Base-by-base conservation (phyloP, 2,329 filamentous ascomycete species). In the Nemania serpens region DNA sequence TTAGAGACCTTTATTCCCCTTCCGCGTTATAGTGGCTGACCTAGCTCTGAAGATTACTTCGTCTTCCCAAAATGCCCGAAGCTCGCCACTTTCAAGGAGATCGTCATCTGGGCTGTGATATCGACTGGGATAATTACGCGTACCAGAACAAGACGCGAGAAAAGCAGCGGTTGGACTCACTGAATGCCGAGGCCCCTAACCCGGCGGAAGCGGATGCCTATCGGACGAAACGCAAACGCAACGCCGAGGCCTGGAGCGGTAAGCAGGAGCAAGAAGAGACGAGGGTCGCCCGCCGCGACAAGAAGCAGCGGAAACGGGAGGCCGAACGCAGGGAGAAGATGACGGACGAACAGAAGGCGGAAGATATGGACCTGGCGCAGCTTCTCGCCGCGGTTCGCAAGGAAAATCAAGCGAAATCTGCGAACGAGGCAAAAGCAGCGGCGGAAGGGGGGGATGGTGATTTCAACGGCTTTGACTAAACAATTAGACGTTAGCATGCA, bases 41-140 rank as follows among this genome's bases (percentile, higher is more conserved):
- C 2, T 33, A 36, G 43, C 20, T 47, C 18, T 2, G 36, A 51
- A 66, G 64, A 1, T 81, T 99, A 0, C 81, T 97, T 2, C 88
- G 88, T 52, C 82, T 98, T 65, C 95, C 95, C 3, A 92, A 90
- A 73, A 99, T 99, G 95, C 94, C 95, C 0, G 95, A 99, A 75
- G 78, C 91, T 55, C 89, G 88, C 69, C 84, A 81, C 0, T 94
- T 90, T 80, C 83, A 86, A 12, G 89, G 89, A 4, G 89, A 91
- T 72, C 82, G 83, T 64, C 83, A 78, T 20, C 77, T 90, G 0
- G 86, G 86, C 1, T 75, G 88, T 2, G 82, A 83, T 1, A 78
- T 92, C 11, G 85, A 92, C 73, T 88, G 90, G 82, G 82, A 88
- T 45, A 79, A 75, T 1, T 92, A 87, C 69, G 78, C 84, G 0